phyloP scores from a whole-genome alignment of 805 yeast genomes.

The Kurtzmaniella fragi region DNA sequence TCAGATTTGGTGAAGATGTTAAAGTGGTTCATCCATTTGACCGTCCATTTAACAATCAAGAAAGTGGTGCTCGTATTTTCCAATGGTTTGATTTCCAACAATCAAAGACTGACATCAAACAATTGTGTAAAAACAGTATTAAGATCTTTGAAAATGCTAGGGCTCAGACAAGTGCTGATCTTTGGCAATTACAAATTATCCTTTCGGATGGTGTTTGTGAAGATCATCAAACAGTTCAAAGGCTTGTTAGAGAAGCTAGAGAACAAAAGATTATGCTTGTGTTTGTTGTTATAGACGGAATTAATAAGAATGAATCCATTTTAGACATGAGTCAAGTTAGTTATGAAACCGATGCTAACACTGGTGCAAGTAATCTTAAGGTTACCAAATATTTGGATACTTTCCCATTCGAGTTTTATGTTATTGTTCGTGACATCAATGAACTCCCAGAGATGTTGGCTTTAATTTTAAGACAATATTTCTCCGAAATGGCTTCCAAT shows the following conservation, averaged over 20 bases:
- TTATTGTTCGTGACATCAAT: slow-evolving; percentile 80
- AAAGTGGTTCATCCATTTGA: slow-evolving; percentile 87
- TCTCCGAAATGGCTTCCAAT: slow-evolving; percentile 51
- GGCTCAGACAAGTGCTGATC: slow-evolving; percentile 45
- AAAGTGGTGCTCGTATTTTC: slow-evolving; percentile 78
- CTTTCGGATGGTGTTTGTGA: slow-evolving; percentile 97
- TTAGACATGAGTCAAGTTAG: slow-evolving; percentile 92
- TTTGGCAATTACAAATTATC: slow-evolving; percentile 92
- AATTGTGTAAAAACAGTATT: slow-evolving; percentile 67
- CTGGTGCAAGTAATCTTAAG: slow-evolving; percentile 67
- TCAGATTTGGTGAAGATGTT: slow-evolving; percentile 82
- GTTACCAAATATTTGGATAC: slow-evolving; percentile 84
- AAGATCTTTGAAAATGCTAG: slow-evolving; percentile 63
- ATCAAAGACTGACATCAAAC: slow-evolving; percentile 76
- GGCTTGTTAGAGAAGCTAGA: slow-evolving; percentile 85
- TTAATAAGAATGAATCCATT: slow-evolving; percentile 77
- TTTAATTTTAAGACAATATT: slow-evolving; percentile 85
- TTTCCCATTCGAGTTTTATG: slow-evolving; percentile 96
- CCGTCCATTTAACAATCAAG: slow-evolving; percentile 68
- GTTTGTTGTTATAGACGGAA: slow-evolving; percentile 89
- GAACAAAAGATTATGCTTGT: slow-evolving; percentile 93
- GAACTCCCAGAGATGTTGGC: slow-evolving; percentile 93
- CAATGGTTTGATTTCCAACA: slow-evolving; percentile 90
- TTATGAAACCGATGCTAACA: slow-evolving; percentile 58
- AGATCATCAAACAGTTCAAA: slow-evolving; percentile 77